These are phyloP conservation scores for Ogataea haglerorum DNA, from an alignment of 805 yeast species.

Conservation along the genomic window DNA sequence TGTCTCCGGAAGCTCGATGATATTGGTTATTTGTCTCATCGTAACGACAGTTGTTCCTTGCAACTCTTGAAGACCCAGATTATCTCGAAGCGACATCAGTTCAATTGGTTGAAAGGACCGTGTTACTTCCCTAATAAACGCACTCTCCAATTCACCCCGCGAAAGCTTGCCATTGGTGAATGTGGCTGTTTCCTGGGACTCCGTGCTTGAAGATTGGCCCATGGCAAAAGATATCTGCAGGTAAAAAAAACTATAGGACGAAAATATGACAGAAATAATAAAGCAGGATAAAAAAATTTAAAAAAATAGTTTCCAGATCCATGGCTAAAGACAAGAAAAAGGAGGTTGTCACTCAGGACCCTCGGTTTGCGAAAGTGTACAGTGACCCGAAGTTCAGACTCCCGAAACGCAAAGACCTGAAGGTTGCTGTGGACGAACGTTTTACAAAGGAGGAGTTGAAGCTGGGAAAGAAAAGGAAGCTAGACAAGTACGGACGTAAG, in stretches of 20 bases:
- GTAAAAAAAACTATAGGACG: not conserved
- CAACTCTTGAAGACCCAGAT: constrained; percentile 23
- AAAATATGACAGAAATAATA: not conserved
- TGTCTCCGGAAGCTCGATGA: constrained; percentile 36
- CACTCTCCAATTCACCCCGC: constrained; percentile 16
- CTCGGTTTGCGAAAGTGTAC: constrained; percentile 74
- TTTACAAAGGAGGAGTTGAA: constrained; percentile 65
- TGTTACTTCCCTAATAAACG: constrained; percentile 18
- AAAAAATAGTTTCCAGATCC: not conserved
- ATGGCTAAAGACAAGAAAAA: constrained; percentile 8
- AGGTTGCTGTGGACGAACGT: constrained; percentile 80
- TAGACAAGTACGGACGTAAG: constrained; percentile 87
- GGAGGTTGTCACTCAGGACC: constrained; percentile 51
- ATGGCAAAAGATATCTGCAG: constrained; percentile 5
- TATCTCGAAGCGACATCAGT: constrained; percentile 21
- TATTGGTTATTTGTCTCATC: constrained; percentile 25
- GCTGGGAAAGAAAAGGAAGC: constrained; percentile 57
- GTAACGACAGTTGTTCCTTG: constrained; percentile 25
- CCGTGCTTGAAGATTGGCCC: constrained; percentile 24
- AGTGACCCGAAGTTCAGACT: constrained; percentile 84
- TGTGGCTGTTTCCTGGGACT: constrained; percentile 5
- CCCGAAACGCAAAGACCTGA: constrained; percentile 65
- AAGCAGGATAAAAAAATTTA: not conserved
- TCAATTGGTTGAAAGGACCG: constrained; percentile 25
- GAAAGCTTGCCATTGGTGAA: constrained; percentile 14